These are phyloP conservation scores for Closterium sp. DNA, from an alignment of 139 green algal species.

Conservation along the genomic window DNA sequence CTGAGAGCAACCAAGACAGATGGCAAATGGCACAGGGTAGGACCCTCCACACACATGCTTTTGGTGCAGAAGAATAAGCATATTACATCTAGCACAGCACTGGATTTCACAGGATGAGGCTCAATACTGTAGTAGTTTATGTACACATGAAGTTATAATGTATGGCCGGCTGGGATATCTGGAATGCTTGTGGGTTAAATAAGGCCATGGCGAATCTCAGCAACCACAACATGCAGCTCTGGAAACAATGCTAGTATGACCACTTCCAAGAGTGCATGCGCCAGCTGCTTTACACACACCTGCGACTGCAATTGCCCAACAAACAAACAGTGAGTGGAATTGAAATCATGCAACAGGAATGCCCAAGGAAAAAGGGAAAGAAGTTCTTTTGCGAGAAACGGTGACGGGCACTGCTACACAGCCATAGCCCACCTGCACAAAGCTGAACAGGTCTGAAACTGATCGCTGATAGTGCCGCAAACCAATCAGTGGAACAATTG, in stretches of 20 bases:
- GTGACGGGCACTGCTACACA: not conserved
- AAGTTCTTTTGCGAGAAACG: too few relatives aligned
- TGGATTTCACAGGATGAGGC: too few relatives aligned
- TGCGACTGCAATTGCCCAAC: not conserved
- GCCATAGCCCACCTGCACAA: slow-evolving; percentile 7
- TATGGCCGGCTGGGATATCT: not conserved
- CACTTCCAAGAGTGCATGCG: slow-evolving; percentile 2
- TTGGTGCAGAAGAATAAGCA: not conserved
- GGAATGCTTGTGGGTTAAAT: not conserved
- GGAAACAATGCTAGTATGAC: slow-evolving; percentile 13
- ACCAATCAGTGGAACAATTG: slow-evolving; percentile 21
- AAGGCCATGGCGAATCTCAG: not conserved
- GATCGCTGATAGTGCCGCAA: not conserved
- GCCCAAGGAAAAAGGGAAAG: not conserved
- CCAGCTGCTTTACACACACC: slow-evolving; percentile 27
- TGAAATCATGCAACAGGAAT: not conserved
- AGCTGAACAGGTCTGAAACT: slow-evolving; percentile 14
- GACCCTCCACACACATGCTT: not conserved
- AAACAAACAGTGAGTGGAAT: not conserved
- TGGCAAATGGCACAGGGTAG: not conserved
- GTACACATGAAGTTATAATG: not conserved
- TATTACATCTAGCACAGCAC: not conserved
- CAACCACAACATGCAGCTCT: slow-evolving; percentile 1
- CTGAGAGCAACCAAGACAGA: not conserved
- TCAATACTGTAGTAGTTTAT: too few relatives aligned